These are phyloP conservation scores for Hymenoscyphus fructigenus DNA, from an alignment of 2,329 filamentous ascomycete genomes.

Conservation along the genomic window DNA sequence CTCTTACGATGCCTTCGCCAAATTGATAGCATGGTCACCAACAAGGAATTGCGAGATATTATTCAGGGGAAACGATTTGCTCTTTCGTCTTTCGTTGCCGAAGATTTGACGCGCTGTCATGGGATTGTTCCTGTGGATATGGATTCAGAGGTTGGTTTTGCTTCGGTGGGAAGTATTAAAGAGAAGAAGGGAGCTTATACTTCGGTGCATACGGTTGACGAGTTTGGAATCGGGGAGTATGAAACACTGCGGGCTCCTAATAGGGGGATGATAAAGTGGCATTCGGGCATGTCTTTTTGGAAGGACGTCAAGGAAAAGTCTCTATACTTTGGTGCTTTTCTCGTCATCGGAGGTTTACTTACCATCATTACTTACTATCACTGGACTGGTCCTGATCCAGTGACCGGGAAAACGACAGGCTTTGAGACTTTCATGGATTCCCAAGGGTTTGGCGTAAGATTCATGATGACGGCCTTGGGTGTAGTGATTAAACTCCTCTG, in stretches of 20 bases:
- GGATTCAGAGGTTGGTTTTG: slow-evolving; percentile 17
- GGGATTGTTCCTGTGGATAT: slow-evolving; percentile 19
- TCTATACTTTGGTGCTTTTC: slow-evolving; percentile 15
- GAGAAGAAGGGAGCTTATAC: slow-evolving; percentile 13
- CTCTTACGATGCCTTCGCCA: slow-evolving; percentile 23
- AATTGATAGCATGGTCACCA: slow-evolving; percentile 18
- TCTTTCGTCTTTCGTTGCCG: slow-evolving; percentile 10
- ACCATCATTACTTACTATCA: slow-evolving; percentile 44
- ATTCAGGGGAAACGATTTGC: slow-evolving; percentile 15
- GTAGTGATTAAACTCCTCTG: slow-evolving; percentile 43
- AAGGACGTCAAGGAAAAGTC: slow-evolving; percentile 15
- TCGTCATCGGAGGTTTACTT: slow-evolving; percentile 29
- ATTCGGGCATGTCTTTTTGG: slow-evolving; percentile 4
- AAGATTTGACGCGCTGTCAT: slow-evolving; percentile 16
- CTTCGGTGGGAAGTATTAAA: background rate
- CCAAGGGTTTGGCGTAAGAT: slow-evolving; percentile 43
- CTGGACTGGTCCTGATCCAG: slow-evolving; percentile 33
- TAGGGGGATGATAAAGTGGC: slow-evolving; percentile 1
- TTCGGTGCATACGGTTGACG: slow-evolving; percentile 2
- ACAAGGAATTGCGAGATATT: slow-evolving; percentile 12
- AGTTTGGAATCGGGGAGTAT: background rate
- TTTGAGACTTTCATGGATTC: slow-evolving; percentile 44
- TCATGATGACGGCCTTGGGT: slow-evolving; percentile 43
- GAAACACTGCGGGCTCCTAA: background rate
- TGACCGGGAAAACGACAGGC: slow-evolving; percentile 23